Evolutionary conservation across 2,329 filamentous ascomycete genomes (phyloP), one percentile per base, ranked within the genome.

Genomic region (Coniella lustricola): DNA sequence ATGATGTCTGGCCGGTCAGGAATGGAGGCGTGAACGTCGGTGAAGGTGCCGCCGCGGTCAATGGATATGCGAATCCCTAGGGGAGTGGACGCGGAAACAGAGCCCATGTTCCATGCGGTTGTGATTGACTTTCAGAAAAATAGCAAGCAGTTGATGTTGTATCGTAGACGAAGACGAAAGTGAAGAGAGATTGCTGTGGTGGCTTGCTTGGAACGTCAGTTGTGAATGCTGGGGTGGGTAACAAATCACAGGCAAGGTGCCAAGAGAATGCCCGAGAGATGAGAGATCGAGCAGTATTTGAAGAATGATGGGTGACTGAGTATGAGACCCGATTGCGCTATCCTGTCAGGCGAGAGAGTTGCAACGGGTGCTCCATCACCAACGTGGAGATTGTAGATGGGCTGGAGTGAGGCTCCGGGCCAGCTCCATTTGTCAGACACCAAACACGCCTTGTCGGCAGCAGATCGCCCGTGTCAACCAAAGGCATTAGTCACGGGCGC

Each of bases 41-140:
- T 84, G 63, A 85, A 84, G 25, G 81, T 84, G 41, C 81, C 81
- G 50, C 81, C 81, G 53, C 81, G 75, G 69, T 81, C 59, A 9
- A 52, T 53, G 13, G 51, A 51, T 35, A 53, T 48, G 20, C 46
- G 49, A n/a, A 54, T 48, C 17, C 46, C 42, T 16, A 52, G 42
- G 3, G 50, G 43, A 13, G 25, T 43, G 22, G 33, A 17, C 14
- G 44, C 35, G 25, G 41, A 17, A 8, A 45, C 41, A 29, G 47
- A 44, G 21, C 43, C 44, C 49, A 51, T 51, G n/a, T n/a, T n/a
- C n/a, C n/a, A n/a, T n/a, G n/a, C n/a, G n/a, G n/a, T n/a, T n/a
- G n/a, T n/a, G n/a, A n/a, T n/a, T n/a, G n/a, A n/a, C n/a, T n/a
- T n/a, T n/a, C n/a, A n/a, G n/a, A n/a, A n/a, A n/a, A n/a, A n/a